Conservation (phyloP, 176 grass and related monocot species). For the Hyparrhenia diplandra region DNA sequence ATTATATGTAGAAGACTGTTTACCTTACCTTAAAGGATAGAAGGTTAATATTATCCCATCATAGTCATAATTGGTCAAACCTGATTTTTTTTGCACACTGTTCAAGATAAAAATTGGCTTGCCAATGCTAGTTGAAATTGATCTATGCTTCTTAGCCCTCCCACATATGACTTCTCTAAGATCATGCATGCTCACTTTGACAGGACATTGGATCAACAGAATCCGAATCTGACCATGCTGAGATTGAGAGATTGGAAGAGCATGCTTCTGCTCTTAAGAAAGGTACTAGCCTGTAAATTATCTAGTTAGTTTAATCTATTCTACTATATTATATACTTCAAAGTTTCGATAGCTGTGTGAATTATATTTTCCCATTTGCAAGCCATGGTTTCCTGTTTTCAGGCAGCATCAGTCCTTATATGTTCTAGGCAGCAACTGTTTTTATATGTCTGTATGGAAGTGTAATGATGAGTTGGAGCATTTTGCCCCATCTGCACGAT, state of each 20-base stretch:
- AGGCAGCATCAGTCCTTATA: neutral
- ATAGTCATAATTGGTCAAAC: neutral
- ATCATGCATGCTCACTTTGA: neutral
- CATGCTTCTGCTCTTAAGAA: slow-evolving; percentile 77
- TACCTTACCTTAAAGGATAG: neutral
- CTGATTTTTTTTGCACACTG: neutral
- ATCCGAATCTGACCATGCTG: slow-evolving; percentile 43
- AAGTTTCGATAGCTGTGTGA: neutral
- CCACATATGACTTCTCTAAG: neutral
- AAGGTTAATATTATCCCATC: neutral
- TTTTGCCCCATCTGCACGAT: neutral
- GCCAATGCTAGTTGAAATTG: neutral
- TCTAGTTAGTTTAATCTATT: slow-evolving; percentile 6
- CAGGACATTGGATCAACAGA: slow-evolving; percentile 54
- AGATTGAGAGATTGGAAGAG: slow-evolving; percentile 85
- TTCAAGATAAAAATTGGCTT: neutral
- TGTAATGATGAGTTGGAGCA: neutral
- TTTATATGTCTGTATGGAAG: neutral
- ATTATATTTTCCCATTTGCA: neutral
- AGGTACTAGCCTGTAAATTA: slow-evolving; percentile 41
- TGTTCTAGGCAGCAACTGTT: neutral
- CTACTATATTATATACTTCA: neutral
- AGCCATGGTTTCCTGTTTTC: neutral
- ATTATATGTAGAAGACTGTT: neutral
- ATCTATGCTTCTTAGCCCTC: neutral